Conservation (phyloP, 108 stramenopile genomes). For the Discostella pseudostelligera region DNA sequence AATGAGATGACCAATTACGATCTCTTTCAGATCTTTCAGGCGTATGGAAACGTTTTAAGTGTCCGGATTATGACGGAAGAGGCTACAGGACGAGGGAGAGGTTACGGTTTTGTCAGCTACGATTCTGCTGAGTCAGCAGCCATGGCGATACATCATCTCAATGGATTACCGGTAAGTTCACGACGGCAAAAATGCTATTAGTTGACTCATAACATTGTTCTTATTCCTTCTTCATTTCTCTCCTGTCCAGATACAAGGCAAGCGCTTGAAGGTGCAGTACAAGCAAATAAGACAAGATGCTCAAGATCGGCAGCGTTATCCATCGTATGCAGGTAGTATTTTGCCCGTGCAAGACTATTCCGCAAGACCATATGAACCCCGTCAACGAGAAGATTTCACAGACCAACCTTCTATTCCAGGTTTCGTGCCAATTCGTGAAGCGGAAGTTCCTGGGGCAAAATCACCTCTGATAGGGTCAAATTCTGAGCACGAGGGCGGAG, state of each 20-base stretch:
- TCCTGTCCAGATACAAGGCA: constrained; percentile 76
- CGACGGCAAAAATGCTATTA: neutral
- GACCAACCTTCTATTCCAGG: constrained; percentile 4
- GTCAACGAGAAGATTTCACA: neutral
- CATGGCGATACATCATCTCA: constrained; percentile 90
- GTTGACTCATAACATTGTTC: too few relatives aligned
- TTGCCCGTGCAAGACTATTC: constrained; percentile 2
- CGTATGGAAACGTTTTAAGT: constrained; percentile 90
- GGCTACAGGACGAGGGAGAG: constrained; percentile 89
- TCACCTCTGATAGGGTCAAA: neutral
- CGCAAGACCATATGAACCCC: constrained; percentile 2
- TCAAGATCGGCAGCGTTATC: constrained; percentile 8
- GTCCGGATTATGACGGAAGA: constrained; percentile 97
- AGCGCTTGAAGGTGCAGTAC: constrained; percentile 87
- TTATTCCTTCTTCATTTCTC: constrained; percentile 4
- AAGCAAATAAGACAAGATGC: constrained; percentile 44
- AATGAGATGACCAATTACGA: constrained; percentile 94
- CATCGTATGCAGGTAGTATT: constrained; percentile 7
- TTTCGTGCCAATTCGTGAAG: constrained; percentile 7
- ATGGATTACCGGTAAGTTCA: constrained; percentile 85
- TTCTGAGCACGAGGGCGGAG: neutral
- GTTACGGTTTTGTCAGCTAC: constrained; percentile 98
- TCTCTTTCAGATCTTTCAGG: constrained; percentile 86
- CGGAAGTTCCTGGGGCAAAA: neutral
- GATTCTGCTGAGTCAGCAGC: constrained; percentile 88